Base-by-base conservation (phyloP, 495 filamentous ascomycete species). In the Penicillium manginii region DNA sequence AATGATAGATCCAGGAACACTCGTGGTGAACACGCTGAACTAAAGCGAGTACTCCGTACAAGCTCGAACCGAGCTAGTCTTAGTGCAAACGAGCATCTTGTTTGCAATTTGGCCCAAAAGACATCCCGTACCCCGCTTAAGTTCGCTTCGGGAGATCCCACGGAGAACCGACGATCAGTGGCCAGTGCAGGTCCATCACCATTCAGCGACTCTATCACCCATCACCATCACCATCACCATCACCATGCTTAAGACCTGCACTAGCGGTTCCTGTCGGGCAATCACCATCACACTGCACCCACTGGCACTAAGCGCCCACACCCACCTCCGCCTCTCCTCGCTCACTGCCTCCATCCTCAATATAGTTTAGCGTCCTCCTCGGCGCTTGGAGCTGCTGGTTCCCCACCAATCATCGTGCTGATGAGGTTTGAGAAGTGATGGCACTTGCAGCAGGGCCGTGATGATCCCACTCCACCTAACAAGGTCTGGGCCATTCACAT, bases 391-490 rank as follows among this genome's bases (percentile, higher is more conserved):
- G 45, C 56, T 54, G n/a, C 15, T 40, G 49, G 18, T 37, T 29
- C 55, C 32, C 59, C 45, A n/a, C 63, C 63, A 65, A 65, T 65
- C 55, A 65, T 18, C 14, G 15, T 2, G 2, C 23, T 3, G 29
- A 17, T 26, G 23, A 5, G 5, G 45, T 31, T 32, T 21, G 40
- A 11, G 43, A 50, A 50, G 63, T 65, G 63, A 65, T 59, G 47
- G 63, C 55, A 61, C 59, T 59, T 65, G 63, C 63, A 65, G 63
- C 21, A 55, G 54, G 29, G 42, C 54, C 51, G 60, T 61, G 56
- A 81, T 67, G 42, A 72, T 70, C 39, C 51, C 54, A 52, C 59
- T 63, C 52, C 55, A 54, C 60, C 46, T 18, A 33, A 33, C 53
- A 29, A 43, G 21, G 43, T 35, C 26, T 26, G 43, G 54, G 46